Percentiles rank a stretch among this genome's conserved stretches.
Evolutionary conservation across 2,329 filamentous ascomycete species (phyloP).

Genomic region (Scytalidium lignicola): DNA sequence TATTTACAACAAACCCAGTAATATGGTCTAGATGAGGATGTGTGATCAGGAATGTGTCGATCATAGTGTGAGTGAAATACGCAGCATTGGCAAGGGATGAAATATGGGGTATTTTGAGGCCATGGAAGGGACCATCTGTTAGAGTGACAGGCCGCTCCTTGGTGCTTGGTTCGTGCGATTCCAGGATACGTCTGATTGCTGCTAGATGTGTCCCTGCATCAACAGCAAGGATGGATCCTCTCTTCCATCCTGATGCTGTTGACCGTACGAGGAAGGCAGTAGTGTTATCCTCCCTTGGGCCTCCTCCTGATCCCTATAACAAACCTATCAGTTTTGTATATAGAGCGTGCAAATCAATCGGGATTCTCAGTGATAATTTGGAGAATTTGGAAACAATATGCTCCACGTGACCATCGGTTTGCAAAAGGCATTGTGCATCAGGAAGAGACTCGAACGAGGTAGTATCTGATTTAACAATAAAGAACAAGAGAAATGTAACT

Average conservation of each 20-base stretch:
- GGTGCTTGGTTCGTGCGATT: conserved; percentile 23
- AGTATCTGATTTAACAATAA: background rate
- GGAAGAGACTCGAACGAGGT: background rate
- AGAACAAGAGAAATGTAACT: too few relatives aligned
- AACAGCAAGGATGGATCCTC: conserved; percentile 81
- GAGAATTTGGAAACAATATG: too few relatives aligned
- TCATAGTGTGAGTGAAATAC: conserved; percentile 70
- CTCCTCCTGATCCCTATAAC: conserved; percentile 76
- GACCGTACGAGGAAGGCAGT: conserved; percentile 88
- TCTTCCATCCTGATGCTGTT: conserved; percentile 70
- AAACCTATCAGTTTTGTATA: background rate
- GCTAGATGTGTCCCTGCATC: conserved; percentile 89
- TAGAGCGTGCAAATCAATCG: background rate
- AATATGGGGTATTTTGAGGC: conserved; percentile 63
- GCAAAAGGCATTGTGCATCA: background rate
- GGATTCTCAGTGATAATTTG: too few relatives aligned
- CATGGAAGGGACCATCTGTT: conserved; percentile 70
- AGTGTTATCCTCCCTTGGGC: conserved; percentile 83
- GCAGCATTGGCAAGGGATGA: conserved; percentile 73
- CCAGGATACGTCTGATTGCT: conserved; percentile 73
- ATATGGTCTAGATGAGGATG: conserved; percentile 98
- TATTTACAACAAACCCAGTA: conserved; percentile 87
- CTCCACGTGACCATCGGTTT: too few relatives aligned
- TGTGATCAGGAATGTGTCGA: conserved; percentile 88
- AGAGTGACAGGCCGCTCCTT: conserved; percentile 49